Conservation (phyloP, 2,329 filamentous ascomycete species). For the Fusarium algeriense region DNA sequence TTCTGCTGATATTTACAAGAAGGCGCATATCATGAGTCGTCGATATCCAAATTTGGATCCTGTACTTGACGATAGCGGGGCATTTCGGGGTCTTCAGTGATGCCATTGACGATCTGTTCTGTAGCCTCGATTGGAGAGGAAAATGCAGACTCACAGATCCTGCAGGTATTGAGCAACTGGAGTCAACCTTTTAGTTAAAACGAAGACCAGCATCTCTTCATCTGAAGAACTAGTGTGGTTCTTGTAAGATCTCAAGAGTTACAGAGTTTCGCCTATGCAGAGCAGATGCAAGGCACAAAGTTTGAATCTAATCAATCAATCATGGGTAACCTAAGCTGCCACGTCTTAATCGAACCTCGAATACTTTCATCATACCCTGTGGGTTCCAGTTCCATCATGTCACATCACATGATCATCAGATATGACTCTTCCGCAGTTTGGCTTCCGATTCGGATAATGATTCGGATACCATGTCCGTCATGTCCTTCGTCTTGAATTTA, state of each 20-base stretch:
- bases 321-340: not conserved
- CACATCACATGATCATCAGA: conserved; percentile 9
- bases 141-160: conserved; percentile 24
- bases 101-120: conserved; percentile 36
- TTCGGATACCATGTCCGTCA: conserved; percentile 17
- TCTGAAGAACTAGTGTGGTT: not conserved
- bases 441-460: conserved; percentile 22
- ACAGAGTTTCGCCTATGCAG: not conserved
- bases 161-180: not conserved
- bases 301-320: not conserved
- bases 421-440: not conserved
- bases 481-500: not conserved
- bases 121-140: conserved; percentile 13
- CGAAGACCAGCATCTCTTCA: not conserved
- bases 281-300: not conserved
- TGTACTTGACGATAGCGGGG: conserved; percentile 18
- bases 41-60: conserved; percentile 10
- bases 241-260: not conserved
- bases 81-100: conserved; percentile 27
- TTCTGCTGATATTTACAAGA: not conserved
- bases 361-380: not conserved
- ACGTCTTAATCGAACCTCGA: conserved; percentile 5
- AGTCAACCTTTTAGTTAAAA: not conserved
- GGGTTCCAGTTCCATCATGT: not conserved
- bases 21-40: conserved; percentile 25